Evolutionary conservation across 352 stramenopile species (phyloP).

Genomic region (Globisporangium emineosum): DNA sequence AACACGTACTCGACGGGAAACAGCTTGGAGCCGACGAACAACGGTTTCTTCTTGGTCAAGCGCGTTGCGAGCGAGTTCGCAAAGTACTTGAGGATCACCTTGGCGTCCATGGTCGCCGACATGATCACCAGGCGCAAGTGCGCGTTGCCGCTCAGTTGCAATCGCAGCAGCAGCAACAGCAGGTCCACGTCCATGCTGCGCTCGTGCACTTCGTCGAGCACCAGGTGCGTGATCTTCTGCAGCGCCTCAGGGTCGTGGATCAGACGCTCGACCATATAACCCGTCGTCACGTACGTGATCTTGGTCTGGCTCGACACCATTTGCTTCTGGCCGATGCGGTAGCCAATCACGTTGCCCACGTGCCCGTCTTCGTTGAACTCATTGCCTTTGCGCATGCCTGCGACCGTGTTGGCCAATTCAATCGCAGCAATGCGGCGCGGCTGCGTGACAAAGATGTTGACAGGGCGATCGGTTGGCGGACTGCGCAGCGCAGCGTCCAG

Average conservation of each 20-base stretch:
- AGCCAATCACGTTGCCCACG: conserved; percentile 70
- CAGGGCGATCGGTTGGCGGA: conserved; percentile 30
- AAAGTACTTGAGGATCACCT: conserved; percentile 90
- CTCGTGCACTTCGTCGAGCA: conserved; percentile 96
- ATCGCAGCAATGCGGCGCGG: conserved; percentile 92
- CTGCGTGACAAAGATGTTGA: conserved; percentile 96
- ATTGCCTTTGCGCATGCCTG: conserved; percentile 86
- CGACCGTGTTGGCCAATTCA: conserved; percentile 88
- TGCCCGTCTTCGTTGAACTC: conserved; percentile 60
- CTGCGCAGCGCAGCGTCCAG: conserved; percentile 51
- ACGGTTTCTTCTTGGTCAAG: conserved; percentile 49
- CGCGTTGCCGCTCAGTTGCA: conserved; percentile 55
- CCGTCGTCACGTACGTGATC: conserved; percentile 96
- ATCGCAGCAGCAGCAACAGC: conserved; percentile 89
- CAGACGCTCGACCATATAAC: conserved; percentile 94
- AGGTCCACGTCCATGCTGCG: conserved; percentile 96
- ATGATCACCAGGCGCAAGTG: conserved; percentile 94
- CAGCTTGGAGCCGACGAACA: conserved; percentile 84
- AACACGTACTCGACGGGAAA: conserved; percentile 68
- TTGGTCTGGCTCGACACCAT: conserved; percentile 86
- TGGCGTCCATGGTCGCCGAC: conserved; percentile 94
- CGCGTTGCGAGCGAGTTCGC: conserved; percentile 47
- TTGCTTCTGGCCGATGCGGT: conserved; percentile 90
- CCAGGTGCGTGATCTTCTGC: conserved; percentile 89
- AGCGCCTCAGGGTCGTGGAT: conserved; percentile 92